Base-by-base conservation (phyloP, 176 grass and related monocot genomes). In the Eleusine indica region DNA sequence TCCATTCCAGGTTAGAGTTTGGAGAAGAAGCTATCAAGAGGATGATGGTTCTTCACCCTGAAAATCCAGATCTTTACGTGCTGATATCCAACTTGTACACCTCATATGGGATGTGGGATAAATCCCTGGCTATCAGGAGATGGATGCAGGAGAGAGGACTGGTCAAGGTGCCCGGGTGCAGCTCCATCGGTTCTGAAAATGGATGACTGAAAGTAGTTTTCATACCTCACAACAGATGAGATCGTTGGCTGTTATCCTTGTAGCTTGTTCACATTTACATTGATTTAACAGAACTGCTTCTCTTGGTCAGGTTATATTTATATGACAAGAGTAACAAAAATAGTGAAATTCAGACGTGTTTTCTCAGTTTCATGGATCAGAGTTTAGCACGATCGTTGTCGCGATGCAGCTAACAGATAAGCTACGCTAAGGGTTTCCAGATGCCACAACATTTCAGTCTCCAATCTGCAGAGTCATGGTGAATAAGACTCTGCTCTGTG, bases 1-100 rank as follows among this genome's bases (percentile, higher is more conserved):
- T 94, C 46, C 89, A 94, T 87, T 94, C 84, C 32, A 94, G 84
- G 81, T 79, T 94, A 73, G 87, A 89, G 35, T 86, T 91, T n/a
- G 89, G 87, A 39, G 89, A 94, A 85, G 89, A 85, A 72, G 92
- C 87, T 19, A 80, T 91, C 17, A 87, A 80, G 70, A 82, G 65
- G 64, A 87, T 91, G 69, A 71, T 71, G 41, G 48, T 42, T n/a
- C 83, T 85, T 83, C 84, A 76, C 29, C 87, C 89, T 79, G 84
- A 89, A 71, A 89, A 47, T n/a, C 81, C 92, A 21, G 92, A 83
- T 70, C 85, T 87, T 42, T 91, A 91, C 68, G 89, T 94, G 68
- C 41, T 94, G 17, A 91, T 91, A 75, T 94, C 84, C 25, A 91
- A 94, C 48, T 80, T 91, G 78, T 94, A 94, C 71, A 88, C 87